Percentiles rank a stretch among this genome's conserved stretches.
Conservation (phyloP, 1,284 basidiomycete genomes). For the Fomitopsis schrenkii region DNA sequence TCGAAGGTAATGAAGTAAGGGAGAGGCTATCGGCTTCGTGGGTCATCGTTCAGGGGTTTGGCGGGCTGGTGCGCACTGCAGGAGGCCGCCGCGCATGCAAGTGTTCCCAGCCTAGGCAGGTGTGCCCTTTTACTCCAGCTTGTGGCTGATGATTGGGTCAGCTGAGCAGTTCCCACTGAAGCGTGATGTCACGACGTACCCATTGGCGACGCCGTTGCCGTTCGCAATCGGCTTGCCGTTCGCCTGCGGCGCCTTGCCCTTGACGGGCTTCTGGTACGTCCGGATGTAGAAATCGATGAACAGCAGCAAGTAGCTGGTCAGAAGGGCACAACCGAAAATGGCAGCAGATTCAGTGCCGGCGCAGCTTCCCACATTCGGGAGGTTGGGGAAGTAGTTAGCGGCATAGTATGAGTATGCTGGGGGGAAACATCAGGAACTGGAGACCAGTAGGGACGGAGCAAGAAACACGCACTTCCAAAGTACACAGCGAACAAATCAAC, state of each 20-base stretch:
- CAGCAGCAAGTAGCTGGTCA: slow-evolving; percentile 86
- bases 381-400: slow-evolving; percentile 51
- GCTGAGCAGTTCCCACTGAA: not conserved
- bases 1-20: slow-evolving; percentile 12
- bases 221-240: slow-evolving; percentile 34
- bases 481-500: slow-evolving; percentile 89
- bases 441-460: slow-evolving; percentile 11
- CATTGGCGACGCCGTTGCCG: slow-evolving; percentile 31
- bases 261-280: slow-evolving; percentile 70
- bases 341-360: slow-evolving; percentile 89
- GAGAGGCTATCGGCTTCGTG: slow-evolving; percentile 4
- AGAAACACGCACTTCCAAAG: slow-evolving; percentile 77
- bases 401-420: slow-evolving; percentile 84
- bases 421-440: slow-evolving; percentile 6
- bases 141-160: slow-evolving; percentile 19
- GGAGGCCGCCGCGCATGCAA: not conserved
- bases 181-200: slow-evolving; percentile 8
- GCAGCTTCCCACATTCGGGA: slow-evolving; percentile 79
- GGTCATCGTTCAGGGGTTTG: slow-evolving; percentile 3
- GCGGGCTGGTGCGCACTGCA: not conserved
- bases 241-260: slow-evolving; percentile 30
- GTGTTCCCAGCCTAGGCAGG: not conserved
- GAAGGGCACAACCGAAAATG: slow-evolving; percentile 82
- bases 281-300: slow-evolving; percentile 91
- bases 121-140: slow-evolving; percentile 23